Base-by-base conservation (phyloP, 2,329 filamentous ascomycete genomes). In the Nothopassalora personata region DNA sequence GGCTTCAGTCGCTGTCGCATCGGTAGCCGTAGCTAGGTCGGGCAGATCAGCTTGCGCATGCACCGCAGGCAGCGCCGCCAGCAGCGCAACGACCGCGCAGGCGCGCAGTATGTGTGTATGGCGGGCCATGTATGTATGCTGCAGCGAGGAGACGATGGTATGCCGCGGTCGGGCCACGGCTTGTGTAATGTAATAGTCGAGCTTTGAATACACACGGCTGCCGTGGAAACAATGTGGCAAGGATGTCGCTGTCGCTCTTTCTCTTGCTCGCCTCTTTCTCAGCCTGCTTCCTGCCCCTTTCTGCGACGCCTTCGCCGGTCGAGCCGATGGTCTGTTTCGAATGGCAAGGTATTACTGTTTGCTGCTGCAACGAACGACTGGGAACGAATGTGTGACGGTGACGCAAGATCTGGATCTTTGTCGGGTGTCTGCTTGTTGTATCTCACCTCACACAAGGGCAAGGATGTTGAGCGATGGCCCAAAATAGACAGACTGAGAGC, bases 1-100 rank as follows among this genome's bases (percentile, higher is more conserved):
- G 23, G 1, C 23, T 23, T 23, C 23, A 23, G 23, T 56, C 52
- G 62, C 61, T 45, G 60, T 62, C 10, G 59, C 61, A 45, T 62
- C 45, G 36, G 68, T 68, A 13, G 64, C 64, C 5, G 66, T 69
- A 8, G 60, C 56, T 43, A 71, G 67, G 47, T 70, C 59, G 15
- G 71, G 69, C 4, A 72, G 57, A 46, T 68, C 63, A 34, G 58
- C 64, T 56, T 71, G 67, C 27, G 68, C 66, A 50, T 64, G 56
- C 4, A 65, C 66, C n/a, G 63, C 45, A 48, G 47, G 46, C n/a
- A 52, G 43, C 23, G 65, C 59, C 51, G 58, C 57, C 31, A 64
- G 58, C 39, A 72, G 63, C 27, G 66, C 66, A 28, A 68, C 56
- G 34, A 69, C 53, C 31, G 62, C 62, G 43, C 69, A 48, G 6